These are phyloP conservation scores for Trametes punicea DNA, from an alignment of 768 basidiomycete genomes.

Conservation along the genomic window DNA sequence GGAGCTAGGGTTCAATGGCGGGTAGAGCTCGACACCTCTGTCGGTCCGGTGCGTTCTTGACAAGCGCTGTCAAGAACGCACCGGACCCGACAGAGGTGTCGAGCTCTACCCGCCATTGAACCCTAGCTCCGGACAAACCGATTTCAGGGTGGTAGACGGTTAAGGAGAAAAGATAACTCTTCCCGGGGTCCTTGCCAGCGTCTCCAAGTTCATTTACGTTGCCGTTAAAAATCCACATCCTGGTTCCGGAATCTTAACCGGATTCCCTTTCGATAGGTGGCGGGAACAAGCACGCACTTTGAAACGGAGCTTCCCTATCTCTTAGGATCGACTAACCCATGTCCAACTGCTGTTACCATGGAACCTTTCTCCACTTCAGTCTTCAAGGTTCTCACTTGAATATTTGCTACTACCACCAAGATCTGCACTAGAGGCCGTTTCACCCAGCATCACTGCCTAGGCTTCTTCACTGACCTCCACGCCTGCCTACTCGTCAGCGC, in stretches of 20 bases:
- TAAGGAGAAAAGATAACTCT: slow-evolving; percentile 80
- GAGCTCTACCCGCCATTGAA: slow-evolving; percentile 70
- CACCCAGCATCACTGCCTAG: slow-evolving; percentile 71
- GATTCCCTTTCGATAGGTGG: slow-evolving; percentile 76
- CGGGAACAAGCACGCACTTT: slow-evolving; percentile 60
- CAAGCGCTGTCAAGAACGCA: slow-evolving; percentile 74
- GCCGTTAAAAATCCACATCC: slow-evolving; percentile 67
- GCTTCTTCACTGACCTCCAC: slow-evolving; percentile 78
- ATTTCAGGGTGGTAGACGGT: slow-evolving; percentile 71
- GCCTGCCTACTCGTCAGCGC: slow-evolving; percentile 74
- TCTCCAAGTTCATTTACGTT: slow-evolving; percentile 63
- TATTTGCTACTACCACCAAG: slow-evolving; percentile 89
- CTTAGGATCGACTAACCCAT: slow-evolving; percentile 85
- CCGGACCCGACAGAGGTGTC: slow-evolving; percentile 69
- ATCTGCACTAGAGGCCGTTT: slow-evolving; percentile 82
- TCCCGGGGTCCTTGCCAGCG: slow-evolving; percentile 67
- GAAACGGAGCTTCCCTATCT: slow-evolving; percentile 73
- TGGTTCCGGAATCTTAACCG: slow-evolving; percentile 77
- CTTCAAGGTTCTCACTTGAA: slow-evolving; percentile 84
- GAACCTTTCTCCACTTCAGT: slow-evolving; percentile 89
- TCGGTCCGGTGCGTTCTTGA: slow-evolving; percentile 71
- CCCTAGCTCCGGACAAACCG: slow-evolving; percentile 72
- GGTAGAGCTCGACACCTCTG: slow-evolving; percentile 71
- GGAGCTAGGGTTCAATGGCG: slow-evolving; percentile 70
- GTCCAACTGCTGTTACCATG: slow-evolving; percentile 85